Conservation (phyloP, 1,284 basidiomycete species). For the Naganishia albida region DNA sequence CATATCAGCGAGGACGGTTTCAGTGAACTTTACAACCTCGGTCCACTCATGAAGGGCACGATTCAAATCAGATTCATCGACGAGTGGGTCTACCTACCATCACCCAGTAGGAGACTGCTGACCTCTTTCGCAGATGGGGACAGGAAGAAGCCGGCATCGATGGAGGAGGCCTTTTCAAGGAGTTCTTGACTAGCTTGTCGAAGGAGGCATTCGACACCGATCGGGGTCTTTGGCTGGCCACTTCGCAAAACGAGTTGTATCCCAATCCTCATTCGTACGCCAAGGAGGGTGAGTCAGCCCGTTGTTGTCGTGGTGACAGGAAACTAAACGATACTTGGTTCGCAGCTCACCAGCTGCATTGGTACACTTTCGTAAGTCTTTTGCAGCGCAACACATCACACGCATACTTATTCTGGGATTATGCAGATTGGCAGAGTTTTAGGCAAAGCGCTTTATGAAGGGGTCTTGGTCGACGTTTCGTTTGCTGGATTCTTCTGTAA, state of each 20-base stretch:
- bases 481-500: conserved; percentile 89
- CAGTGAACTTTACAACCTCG: conserved; percentile 62
- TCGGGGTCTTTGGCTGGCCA: conserved; percentile 89
- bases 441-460: conserved; percentile 95
- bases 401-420: neutral
- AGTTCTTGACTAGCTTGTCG: conserved; percentile 87
- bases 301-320: neutral
- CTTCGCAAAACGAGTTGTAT: conserved; percentile 87
- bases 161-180: conserved; percentile 96
- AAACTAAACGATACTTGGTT: conserved; percentile 1
- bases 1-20: conserved; percentile 87
- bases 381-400: neutral
- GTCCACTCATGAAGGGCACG: conserved; percentile 72
- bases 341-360: conserved; percentile 75
- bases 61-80: conserved; percentile 89
- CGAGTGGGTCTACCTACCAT: conserved; percentile 62
- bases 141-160: conserved; percentile 59
- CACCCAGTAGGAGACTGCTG: conserved; percentile 29
- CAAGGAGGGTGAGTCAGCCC: conserved; percentile 65
- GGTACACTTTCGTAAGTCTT: conserved; percentile 74
- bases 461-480: conserved; percentile 91
- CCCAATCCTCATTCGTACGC: conserved; percentile 90
- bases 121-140: conserved; percentile 38
- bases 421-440: conserved; percentile 77
- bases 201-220: conserved; percentile 95